phyloP scores from a whole-genome alignment of 768 basidiomycete species.

The Sarcomyxa edulis region DNA sequence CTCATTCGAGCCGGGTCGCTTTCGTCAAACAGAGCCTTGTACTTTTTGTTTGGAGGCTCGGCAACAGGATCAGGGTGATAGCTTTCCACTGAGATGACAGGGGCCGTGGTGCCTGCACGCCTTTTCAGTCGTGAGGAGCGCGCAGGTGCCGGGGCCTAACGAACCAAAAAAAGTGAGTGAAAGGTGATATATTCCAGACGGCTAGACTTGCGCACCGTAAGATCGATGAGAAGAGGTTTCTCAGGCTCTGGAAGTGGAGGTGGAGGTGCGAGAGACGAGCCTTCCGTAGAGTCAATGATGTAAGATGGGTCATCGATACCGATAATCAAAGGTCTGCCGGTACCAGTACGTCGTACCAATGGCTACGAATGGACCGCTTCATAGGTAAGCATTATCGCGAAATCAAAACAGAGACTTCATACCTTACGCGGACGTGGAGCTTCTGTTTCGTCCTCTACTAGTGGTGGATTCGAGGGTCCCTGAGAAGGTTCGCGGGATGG shows the following conservation, averaged over 20 bases:
- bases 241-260: conserved; percentile 12
- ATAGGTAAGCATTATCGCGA: conserved; percentile 1
- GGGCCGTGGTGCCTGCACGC: conserved; percentile 32
- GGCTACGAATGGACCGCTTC: conserved; percentile 18
- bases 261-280: conserved; percentile 13
- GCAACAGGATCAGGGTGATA: conserved; percentile 13
- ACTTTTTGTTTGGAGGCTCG: conserved; percentile 65
- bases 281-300: conserved; percentile 27
- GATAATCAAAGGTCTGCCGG: conserved; percentile 29
- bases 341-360: conserved; percentile 38
- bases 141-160: conserved; percentile 34
- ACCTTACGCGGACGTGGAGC: conserved; percentile 26
- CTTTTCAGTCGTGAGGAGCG: conserved; percentile 48
- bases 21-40: conserved; percentile 66
- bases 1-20: conserved; percentile 44
- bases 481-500: not conserved
- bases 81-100: conserved; percentile 18
- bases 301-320: conserved; percentile 41
- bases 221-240: conserved; percentile 3
- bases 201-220: conserved; percentile 9
- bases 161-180: not conserved
- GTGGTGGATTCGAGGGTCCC: conserved; percentile 3
- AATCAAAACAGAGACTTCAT: conserved; percentile 5
- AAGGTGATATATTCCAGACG: not conserved
- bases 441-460: conserved; percentile 6